These are phyloP conservation scores for Myrica gale DNA, from an alignment of 306 rosid species.

Conservation along the genomic window DNA sequence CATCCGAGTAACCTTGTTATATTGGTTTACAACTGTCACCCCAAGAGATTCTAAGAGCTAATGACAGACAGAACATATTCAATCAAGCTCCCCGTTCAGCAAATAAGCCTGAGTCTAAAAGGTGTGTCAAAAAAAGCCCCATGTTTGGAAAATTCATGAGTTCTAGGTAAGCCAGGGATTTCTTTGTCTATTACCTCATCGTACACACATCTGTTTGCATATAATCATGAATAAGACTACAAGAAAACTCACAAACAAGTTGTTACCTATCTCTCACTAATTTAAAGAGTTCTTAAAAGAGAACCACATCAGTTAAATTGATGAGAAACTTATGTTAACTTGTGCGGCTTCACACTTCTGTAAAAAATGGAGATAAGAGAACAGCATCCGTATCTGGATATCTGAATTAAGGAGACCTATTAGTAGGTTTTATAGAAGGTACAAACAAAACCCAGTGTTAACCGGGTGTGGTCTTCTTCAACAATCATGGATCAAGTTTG, in stretches of 20 bases:
- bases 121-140: not conserved
- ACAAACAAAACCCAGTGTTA: not conserved
- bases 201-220: not conserved
- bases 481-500: not conserved
- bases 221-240: not conserved
- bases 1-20: not conserved
- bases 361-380: not conserved
- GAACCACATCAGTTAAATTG: not conserved
- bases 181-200: not conserved
- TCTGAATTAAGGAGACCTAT: not conserved
- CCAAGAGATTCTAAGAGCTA: not conserved
- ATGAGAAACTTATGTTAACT: not conserved
- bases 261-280: not conserved
- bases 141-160: not conserved
- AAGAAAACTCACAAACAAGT: not conserved
- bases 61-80: not conserved
- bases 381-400: not conserved
- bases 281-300: not conserved
- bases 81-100: not conserved
- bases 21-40: not conserved
- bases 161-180: not conserved
- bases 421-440: not conserved
- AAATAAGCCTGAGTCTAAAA: constrained; percentile 1
- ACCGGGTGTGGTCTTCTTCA: not conserved
- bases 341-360: not conserved